Evolutionary conservation across 257 asterid genomes (phyloP).

Genomic region (Lantana camara): DNA sequence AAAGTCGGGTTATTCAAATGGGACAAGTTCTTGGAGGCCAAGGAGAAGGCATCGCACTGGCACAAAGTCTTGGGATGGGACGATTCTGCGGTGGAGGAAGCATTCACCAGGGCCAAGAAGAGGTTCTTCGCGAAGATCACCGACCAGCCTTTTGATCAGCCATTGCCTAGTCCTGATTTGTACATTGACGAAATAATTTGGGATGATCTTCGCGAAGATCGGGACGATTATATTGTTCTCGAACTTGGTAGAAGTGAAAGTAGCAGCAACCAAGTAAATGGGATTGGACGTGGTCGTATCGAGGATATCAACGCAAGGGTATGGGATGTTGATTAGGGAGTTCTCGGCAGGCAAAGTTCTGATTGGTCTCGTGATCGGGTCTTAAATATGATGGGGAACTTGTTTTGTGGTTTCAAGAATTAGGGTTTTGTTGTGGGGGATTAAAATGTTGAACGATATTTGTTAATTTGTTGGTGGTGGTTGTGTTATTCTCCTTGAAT

Average conservation of each 20-base stretch:
- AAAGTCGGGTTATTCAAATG: slow-evolving; percentile 25
- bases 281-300: not conserved
- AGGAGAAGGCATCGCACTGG: not conserved
- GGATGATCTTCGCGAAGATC: slow-evolving; percentile 17
- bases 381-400: not conserved
- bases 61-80: slow-evolving; percentile 23
- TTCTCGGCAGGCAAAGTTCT: not conserved
- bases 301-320: slow-evolving; percentile 34
- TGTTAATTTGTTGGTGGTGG: too few relatives aligned
- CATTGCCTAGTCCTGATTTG: slow-evolving; percentile 4
- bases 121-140: slow-evolving; percentile 16
- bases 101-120: slow-evolving; percentile 21
- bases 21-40: slow-evolving; percentile 25
- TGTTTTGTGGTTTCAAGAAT: not conserved
- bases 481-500: too few relatives aligned
- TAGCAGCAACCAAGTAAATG: not conserved
- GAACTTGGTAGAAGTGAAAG: not conserved
- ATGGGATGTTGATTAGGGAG: slow-evolving; percentile 28
- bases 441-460: too few relatives aligned
- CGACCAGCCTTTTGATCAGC: not conserved
- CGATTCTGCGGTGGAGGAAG: slow-evolving; percentile 26
- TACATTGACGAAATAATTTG: slow-evolving; percentile 28
- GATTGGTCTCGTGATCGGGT: slow-evolving; percentile 30
- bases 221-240: not conserved
- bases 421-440: not conserved